Evolutionary conservation across 2,329 filamentous ascomycete species (phyloP), one percentile per base, ranked within the genome.

Genomic region (Phaeoacremonium minimum): DNA sequence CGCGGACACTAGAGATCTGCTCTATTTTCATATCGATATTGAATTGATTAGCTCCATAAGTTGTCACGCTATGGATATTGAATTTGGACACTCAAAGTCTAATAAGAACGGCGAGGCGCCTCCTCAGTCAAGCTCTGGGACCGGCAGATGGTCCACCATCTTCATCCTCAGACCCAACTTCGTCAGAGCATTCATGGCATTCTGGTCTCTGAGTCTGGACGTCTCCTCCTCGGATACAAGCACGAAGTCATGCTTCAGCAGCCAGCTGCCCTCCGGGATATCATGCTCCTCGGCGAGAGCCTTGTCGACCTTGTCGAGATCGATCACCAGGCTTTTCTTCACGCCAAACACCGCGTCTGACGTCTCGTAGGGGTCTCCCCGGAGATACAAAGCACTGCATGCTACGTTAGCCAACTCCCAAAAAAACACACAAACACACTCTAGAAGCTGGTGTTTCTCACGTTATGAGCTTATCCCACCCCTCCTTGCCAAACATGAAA

Each of bases 321-420:
- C 83, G 12, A 88, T 71, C n/a, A 87, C 64, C 11, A 94, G 67
- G 18, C 83, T 87, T 54, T 87, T 73, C 58, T 94, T 95, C 39
- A 94, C 87, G 15, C 87, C 87, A 49, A 94, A 94, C 2, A 94
- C 87, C 0, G 87, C 85, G 53, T 94, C 87, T 0, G 83, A 86
- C 1, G 78, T 85, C 64, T 91, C 86, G 55, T 91, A 93, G 1
- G 83, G 84, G 49, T 91, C 86, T 31, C 80, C 81, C 4, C 83
- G 77, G 37, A 90, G 66, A 52, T 91, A 94, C 0, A 94, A 66
- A 0, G 87, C 85, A 4, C 83, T 88, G 31, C 22, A 31, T 30
- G 13, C 6, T 15, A 13, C 22, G 18, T 31, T 13, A 31, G 30
- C 47, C 15, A 44, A 16, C 15, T 35, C 20, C 38, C 20, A 32